Base-by-base conservation (phyloP, 257 asterid species). In the Pogostemon cablin region DNA sequence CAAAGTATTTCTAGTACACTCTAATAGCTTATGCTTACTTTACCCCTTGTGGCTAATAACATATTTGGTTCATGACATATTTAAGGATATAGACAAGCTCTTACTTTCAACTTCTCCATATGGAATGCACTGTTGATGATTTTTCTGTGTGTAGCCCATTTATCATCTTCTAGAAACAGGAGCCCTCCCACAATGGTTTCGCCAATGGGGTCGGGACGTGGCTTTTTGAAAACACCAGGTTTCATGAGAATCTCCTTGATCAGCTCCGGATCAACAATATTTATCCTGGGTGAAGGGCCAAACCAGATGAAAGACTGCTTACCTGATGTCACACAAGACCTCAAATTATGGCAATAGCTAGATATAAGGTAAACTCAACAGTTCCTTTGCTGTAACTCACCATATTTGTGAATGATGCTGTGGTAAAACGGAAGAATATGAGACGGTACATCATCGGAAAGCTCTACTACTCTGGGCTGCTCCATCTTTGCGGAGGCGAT, bases 111-210 rank as follows among this genome's bases (percentile, higher is more conserved):
- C 63, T 77, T 80, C 20, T 77, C 75, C 56, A 80, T 5, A 9
- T 57, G 82, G 48, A 77, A 77, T 42, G 82, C 79, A 0, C 77
- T 71, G 32, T 37, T 73, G 52, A 77, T 9, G 4, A 80, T 77
- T 9, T 65, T 73, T 53, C 85, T 59, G 8, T 67, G 85, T 10
- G 67, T 58, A 12, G 67, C 54, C 85, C 82, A 80, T 70, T 65
- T 65, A 0, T 80, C 75, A 34, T 25, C 75, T 9, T 80, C 82
- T 20, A 42, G 77, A 63, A 34, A 72, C 50, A 66, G 15, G 3
- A 80, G 59, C 2, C 84, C 84, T 57, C 81, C 77, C 3, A 46
- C 75, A 9, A 79, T 5, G 1, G 35, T 62, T 12, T 69, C 65
- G 6, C 72, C 77, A 10, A 73, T 25, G 0, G 74, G 74, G 25